Conservation (phyloP, 768 basidiomycete genomes). For the Amanita pseudoporphyria region DNA sequence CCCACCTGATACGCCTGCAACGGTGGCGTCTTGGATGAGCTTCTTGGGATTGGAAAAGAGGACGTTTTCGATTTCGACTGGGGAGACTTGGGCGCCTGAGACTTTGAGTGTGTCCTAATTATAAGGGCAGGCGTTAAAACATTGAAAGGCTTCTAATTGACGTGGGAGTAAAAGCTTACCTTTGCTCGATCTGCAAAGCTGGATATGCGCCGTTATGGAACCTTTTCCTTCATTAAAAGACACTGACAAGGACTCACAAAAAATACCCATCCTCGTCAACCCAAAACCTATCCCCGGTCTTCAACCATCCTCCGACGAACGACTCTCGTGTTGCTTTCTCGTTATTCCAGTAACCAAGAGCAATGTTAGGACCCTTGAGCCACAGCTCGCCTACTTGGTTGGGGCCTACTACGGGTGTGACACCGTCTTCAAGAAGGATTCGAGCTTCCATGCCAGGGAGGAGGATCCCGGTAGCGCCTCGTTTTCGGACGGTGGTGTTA, state of each 20-base stretch:
- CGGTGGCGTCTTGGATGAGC: slow-evolving; percentile 55
- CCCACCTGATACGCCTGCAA: slow-evolving; percentile 70
- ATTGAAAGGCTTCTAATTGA: background rate
- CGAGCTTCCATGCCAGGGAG: slow-evolving; percentile 56
- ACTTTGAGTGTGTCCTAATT: slow-evolving; percentile 69
- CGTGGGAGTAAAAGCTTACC: slow-evolving; percentile 25
- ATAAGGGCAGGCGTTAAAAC: background rate
- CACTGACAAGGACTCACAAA: slow-evolving; percentile 35
- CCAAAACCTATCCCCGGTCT: slow-evolving; percentile 63
- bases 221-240: background rate
- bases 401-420: slow-evolving; percentile 28
- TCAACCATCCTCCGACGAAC: slow-evolving; percentile 68
- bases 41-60: slow-evolving; percentile 53
- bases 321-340: slow-evolving; percentile 54
- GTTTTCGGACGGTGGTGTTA: slow-evolving; percentile 28
- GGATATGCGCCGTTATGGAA: background rate
- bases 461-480: slow-evolving; percentile 48
- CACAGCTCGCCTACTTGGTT: slow-evolving; percentile 63
- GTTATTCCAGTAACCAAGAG: slow-evolving; percentile 67
- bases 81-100: slow-evolving; percentile 73
- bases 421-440: slow-evolving; percentile 50
- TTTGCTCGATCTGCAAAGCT: slow-evolving; percentile 73
- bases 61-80: slow-evolving; percentile 64
- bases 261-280: slow-evolving; percentile 53
- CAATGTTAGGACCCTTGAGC: slow-evolving; percentile 44